Evolutionary conservation across 208 protist genomes (phyloP).

Genomic region (Novymonas esmeraldas): DNA sequence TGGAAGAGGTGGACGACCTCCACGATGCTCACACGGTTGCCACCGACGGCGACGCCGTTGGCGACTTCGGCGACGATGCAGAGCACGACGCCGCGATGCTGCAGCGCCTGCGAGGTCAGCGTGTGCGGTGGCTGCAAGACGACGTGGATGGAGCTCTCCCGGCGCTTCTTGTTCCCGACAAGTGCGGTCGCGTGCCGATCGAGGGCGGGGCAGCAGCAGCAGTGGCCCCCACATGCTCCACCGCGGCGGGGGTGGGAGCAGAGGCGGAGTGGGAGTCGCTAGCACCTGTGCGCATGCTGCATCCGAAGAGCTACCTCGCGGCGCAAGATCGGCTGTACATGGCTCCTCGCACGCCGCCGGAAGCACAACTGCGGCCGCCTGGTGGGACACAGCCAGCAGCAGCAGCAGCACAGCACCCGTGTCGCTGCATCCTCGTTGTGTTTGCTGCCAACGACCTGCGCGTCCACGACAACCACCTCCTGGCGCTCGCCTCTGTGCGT

Average conservation of each 20-base stretch:
- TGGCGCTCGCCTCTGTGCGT: slow-evolving; percentile 70
- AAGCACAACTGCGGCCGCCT: slow-evolving; percentile 31
- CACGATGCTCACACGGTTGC: background rate
- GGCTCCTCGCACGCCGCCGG: slow-evolving; percentile 38
- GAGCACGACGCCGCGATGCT: slow-evolving; percentile 18
- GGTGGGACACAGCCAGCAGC: background rate
- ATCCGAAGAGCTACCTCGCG: slow-evolving; percentile 35
- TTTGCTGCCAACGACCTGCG: slow-evolving; percentile 86
- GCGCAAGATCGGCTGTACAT: slow-evolving; percentile 75
- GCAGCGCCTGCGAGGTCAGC: slow-evolving; percentile 1
- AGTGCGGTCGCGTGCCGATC: slow-evolving; percentile 12
- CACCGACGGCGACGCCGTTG: background rate
- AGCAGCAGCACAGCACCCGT: slow-evolving; percentile 1
- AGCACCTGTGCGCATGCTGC: slow-evolving; percentile 12
- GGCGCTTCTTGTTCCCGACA: slow-evolving; percentile 31
- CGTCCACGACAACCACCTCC: slow-evolving; percentile 85
- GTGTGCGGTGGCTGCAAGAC: slow-evolving; percentile 21
- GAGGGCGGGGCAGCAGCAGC: no score
- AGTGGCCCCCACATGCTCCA: no score
- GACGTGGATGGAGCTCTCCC: slow-evolving; percentile 3
- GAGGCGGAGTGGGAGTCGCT: background rate
- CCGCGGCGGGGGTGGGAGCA: background rate
- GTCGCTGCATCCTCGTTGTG: slow-evolving; percentile 70
- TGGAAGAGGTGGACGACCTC: background rate
- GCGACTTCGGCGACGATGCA: slow-evolving; percentile 24